These are phyloP conservation scores for Nemania sp. DNA, from an alignment of 2,329 filamentous ascomycete species.

Conservation along the genomic window DNA sequence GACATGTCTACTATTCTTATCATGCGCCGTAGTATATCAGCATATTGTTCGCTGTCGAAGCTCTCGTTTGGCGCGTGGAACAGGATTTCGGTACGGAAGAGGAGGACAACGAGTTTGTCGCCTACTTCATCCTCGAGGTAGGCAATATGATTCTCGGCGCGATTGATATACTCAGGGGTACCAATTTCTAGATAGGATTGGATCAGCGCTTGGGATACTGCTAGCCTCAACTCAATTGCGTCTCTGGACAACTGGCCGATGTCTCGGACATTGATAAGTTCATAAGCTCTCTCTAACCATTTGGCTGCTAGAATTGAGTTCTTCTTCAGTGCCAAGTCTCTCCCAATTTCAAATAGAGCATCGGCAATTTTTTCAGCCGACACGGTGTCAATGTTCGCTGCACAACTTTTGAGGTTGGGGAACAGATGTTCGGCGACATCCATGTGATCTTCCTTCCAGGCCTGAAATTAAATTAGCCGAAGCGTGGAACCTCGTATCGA, in stretches of 20 bases:
- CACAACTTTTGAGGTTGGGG: constrained; percentile 54
- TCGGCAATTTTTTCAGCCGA: constrained; percentile 67
- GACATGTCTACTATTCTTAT: constrained; percentile 62
- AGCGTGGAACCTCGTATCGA: constrained; percentile 16
- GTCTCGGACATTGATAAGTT: constrained; percentile 59
- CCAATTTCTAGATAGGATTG: constrained; percentile 55
- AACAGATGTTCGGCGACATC: constrained; percentile 82
- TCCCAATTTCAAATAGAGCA: constrained; percentile 73
- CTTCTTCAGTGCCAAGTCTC: constrained; percentile 54
- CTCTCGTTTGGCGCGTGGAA: constrained; percentile 49
- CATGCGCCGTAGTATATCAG: constrained; percentile 62
- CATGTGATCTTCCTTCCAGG: constrained; percentile 72
- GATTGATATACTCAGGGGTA: constrained; percentile 48
- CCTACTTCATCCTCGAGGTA: constrained; percentile 66
- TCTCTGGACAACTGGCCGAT: constrained; percentile 60
- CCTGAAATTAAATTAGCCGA: constrained; percentile 49
- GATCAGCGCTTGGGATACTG: constrained; percentile 67
- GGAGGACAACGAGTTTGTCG: constrained; percentile 64
- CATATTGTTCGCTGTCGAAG: constrained; percentile 54
- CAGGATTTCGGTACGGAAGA: constrained; percentile 71
- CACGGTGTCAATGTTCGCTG: constrained; percentile 47
- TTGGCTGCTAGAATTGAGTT: constrained; percentile 60
- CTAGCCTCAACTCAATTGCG: constrained; percentile 65
- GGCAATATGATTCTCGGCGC: constrained; percentile 60
- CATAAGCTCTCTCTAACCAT: constrained; percentile 74